Conservation (phyloP, 169 alveolate genomes). For the Plasmodium gonderi region DNA sequence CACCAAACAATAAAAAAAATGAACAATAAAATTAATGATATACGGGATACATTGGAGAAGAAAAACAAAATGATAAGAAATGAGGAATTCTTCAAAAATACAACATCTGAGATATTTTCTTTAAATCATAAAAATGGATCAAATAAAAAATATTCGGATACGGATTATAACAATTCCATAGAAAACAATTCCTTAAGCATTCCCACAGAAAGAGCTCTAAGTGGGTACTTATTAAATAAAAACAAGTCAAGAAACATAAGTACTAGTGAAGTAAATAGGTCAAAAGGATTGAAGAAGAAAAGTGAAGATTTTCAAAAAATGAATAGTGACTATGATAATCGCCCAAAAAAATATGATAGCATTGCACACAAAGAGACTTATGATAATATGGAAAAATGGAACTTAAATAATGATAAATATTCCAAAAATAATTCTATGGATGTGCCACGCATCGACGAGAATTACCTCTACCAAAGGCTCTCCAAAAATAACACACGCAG, state of each 20-base stretch:
- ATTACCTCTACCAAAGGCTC: slow-evolving; percentile 2
- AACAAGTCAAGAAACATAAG: slow-evolving; percentile 43
- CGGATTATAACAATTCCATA: slow-evolving; percentile 11
- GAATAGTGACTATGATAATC: not conserved
- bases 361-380: slow-evolving; percentile 1
- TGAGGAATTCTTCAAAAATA: slow-evolving; percentile 12
- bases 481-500: slow-evolving; percentile 13
- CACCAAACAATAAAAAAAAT: slow-evolving; percentile 64
- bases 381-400: slow-evolving; percentile 43
- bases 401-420: slow-evolving; percentile 39
- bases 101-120: slow-evolving; percentile 1
- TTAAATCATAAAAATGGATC: slow-evolving; percentile 19
- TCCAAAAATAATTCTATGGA: slow-evolving; percentile 46
- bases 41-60: slow-evolving; percentile 27
- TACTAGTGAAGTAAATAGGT: not conserved
- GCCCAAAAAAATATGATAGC: slow-evolving; percentile 34
- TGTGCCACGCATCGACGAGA: not conserved
- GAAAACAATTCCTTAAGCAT: slow-evolving; percentile 26
- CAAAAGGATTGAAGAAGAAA: slow-evolving; percentile 10
- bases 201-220: slow-evolving; percentile 50
- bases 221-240: slow-evolving; percentile 42
- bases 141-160: not conserved
- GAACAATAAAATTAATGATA: slow-evolving; percentile 55
- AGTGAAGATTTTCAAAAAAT: slow-evolving; percentile 20
- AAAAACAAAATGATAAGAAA: slow-evolving; percentile 32